Evolutionary conservation across 257 asterid genomes (phyloP).

Genomic region (Rubia yunnanensis): DNA sequence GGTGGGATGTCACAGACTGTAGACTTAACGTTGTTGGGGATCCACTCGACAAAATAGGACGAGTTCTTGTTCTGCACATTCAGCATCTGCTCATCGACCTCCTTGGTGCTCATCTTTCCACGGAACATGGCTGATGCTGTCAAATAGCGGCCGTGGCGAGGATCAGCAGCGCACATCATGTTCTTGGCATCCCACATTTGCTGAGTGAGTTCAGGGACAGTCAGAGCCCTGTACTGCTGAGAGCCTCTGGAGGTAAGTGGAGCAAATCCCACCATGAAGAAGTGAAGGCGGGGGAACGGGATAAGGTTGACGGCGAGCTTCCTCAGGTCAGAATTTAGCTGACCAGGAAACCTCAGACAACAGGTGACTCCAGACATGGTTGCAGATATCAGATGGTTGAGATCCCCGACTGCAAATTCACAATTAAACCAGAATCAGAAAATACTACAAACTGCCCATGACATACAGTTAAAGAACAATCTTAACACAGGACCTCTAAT

Average conservation of each 20-base stretch:
- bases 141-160: constrained; percentile 44
- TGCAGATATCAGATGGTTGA: constrained; percentile 42
- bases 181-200: constrained; percentile 52
- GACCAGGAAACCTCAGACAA: constrained; percentile 44
- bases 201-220: constrained; percentile 40
- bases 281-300: constrained; percentile 48
- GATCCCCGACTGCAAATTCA: constrained; percentile 35
- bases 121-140: constrained; percentile 53
- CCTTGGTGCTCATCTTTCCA: constrained; percentile 52
- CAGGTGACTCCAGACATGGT: constrained; percentile 52
- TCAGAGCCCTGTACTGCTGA: constrained; percentile 33
- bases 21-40: constrained; percentile 43
- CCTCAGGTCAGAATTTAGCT: constrained; percentile 45
- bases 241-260: constrained; percentile 40
- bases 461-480: not conserved
- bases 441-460: not conserved
- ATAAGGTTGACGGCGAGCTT: constrained; percentile 42
- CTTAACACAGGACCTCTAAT: too few relatives aligned
- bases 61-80: constrained; percentile 44
- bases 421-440: not conserved
- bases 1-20: constrained; percentile 56
- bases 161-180: constrained; percentile 51
- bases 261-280: constrained; percentile 48
- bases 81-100: constrained; percentile 45
- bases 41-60: constrained; percentile 43